A percentile compares a stretch with the other conserved stretches of the same genome.
Conservation (phyloP, 2,329 filamentous ascomycete species). For the Diatrype stigma region DNA sequence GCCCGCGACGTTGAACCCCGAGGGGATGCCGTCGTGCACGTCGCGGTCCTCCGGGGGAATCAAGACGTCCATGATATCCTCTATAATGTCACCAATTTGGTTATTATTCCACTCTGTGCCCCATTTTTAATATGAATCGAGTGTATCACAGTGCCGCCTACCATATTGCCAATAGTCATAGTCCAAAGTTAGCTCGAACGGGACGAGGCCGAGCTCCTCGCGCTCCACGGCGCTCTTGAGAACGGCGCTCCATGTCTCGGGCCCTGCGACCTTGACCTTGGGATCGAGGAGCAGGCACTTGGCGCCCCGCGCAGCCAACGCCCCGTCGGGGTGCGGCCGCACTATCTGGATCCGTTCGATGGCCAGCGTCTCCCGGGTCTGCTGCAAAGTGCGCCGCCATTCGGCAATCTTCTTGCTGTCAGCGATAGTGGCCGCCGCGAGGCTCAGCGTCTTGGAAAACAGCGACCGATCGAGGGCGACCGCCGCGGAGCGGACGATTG, state of each 20-base stretch:
- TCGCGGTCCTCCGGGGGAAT: conserved; percentile 75
- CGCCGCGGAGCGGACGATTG: conserved; percentile 70
- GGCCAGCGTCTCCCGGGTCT: conserved; percentile 61
- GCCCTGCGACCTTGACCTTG: conserved; percentile 53
- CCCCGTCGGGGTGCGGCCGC: conserved; percentile 55
- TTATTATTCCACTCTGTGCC: conserved; percentile 7
- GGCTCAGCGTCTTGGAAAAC: conserved; percentile 71
- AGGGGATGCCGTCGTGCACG: conserved; percentile 68
- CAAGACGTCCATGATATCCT: conserved; percentile 78
- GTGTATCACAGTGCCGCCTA: conserved; percentile 33
- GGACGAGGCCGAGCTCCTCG: conserved; percentile 66
- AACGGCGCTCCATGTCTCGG: conserved; percentile 70
- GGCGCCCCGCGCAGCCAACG: conserved; percentile 48
- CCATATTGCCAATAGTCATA: conserved; percentile 86
- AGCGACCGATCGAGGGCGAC: conserved; percentile 72
- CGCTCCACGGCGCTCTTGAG: conserved; percentile 65
- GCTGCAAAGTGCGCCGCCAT: conserved; percentile 63
- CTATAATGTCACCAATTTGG: conserved; percentile 37
- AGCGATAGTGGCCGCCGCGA: conserved; percentile 73
- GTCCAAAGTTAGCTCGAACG: conserved; percentile 70
- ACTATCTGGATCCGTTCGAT: conserved; percentile 63
- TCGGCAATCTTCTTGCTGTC: conserved; percentile 71
- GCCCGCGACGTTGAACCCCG: conserved; percentile 82
- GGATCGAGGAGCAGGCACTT: conserved; percentile 61
- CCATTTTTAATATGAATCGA: conserved; percentile 2